Conservation (phyloP, 768 basidiomycete genomes). For the Lanmaoa rubissima region DNA sequence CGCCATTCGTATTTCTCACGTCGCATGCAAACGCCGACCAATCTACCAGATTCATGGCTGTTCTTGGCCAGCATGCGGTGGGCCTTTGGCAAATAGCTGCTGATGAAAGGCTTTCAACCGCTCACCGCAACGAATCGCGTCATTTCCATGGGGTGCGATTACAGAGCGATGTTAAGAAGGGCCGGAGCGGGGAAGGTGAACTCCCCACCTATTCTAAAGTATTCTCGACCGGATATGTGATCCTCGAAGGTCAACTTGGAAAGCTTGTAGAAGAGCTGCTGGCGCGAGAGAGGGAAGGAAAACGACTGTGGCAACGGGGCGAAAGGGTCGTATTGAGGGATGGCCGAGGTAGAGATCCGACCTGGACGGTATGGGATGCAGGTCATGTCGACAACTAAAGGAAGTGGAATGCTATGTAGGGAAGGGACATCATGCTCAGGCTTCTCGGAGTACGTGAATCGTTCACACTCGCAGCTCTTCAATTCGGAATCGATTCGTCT, state of each 20-base stretch:
- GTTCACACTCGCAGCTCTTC: too few species aligned
- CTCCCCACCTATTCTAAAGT: background rate
- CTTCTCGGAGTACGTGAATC: too few species aligned
- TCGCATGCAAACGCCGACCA: conserved; percentile 3
- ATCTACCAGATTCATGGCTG: conserved; percentile 20
- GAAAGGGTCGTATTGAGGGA: conserved; percentile 1
- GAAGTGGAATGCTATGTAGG: background rate
- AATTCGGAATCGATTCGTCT: too few species aligned
- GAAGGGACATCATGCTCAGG: background rate
- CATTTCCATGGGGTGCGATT: conserved; percentile 10
- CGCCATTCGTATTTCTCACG: conserved; percentile 18
- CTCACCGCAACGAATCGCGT: background rate
- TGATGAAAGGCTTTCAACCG: background rate
- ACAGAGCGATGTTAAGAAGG: background rate
- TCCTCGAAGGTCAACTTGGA: conserved; percentile 10
- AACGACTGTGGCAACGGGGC: conserved; percentile 5
- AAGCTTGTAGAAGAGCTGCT: background rate
- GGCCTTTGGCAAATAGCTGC: conserved; percentile 6
- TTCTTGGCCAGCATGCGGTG: conserved; percentile 18
- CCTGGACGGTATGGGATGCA: conserved; percentile 22
- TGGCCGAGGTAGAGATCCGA: background rate
- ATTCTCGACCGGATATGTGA: conserved; percentile 9
- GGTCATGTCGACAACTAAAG: background rate
- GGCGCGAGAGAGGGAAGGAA: conserved; percentile 1
- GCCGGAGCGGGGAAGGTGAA: background rate